Conservation (phyloP, 306 rosid genomes). For the Inga oerstediana region DNA sequence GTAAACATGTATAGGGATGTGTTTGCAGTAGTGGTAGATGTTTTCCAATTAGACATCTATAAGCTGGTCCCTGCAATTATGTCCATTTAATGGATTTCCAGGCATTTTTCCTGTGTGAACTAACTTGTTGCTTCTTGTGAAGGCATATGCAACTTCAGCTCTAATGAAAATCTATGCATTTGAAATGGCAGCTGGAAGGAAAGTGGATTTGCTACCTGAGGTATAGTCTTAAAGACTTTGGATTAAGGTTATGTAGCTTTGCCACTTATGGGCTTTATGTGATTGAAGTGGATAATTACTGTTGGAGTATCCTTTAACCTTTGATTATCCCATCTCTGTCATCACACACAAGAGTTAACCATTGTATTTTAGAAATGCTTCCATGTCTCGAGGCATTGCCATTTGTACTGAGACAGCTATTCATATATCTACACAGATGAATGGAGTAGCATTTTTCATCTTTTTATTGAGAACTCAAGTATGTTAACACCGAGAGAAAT, state of each 20-base stretch:
- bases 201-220: conserved; percentile 69
- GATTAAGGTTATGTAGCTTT: background rate
- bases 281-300: conserved; percentile 1
- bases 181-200: conserved; percentile 63
- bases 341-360: conserved; percentile 10
- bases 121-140: conserved; percentile 29
- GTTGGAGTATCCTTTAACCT: background rate
- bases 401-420: background rate
- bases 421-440: background rate
- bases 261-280: conserved; percentile 2
- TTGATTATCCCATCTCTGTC: background rate
- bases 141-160: conserved; percentile 79
- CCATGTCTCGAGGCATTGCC: conserved; percentile 7
- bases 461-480: conserved; percentile 18
- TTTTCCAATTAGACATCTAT: conserved; percentile 4
- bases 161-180: conserved; percentile 71
- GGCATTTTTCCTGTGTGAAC: background rate
- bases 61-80: background rate
- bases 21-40: background rate
- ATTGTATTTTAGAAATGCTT: conserved; percentile 12
- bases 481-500: conserved; percentile 11
- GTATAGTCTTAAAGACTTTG: conserved; percentile 36
- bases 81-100: conserved; percentile 14
- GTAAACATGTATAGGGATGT: background rate
- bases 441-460: background rate